phyloP scores from a whole-genome alignment of 495 filamentous ascomycete genomes.

The Pyrenopolyporus hunteri region DNA sequence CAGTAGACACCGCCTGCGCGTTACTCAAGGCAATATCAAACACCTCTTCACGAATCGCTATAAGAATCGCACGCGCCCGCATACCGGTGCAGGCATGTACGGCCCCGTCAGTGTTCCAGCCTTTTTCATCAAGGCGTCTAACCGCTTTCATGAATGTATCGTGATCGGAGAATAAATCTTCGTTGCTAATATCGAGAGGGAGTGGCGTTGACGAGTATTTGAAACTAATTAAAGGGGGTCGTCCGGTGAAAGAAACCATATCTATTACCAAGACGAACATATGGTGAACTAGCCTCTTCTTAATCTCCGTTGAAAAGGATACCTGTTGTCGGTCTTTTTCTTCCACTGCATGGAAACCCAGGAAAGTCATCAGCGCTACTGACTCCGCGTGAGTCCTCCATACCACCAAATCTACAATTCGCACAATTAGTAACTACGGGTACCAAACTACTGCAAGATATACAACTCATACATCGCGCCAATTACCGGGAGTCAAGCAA shows the following conservation, averaged over 20 bases:
- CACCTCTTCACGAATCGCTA: constrained; percentile 61
- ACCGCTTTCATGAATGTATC: constrained; percentile 52
- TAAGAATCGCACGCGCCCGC: constrained; percentile 57
- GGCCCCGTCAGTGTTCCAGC: constrained; percentile 58
- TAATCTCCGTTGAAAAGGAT: constrained; percentile 15
- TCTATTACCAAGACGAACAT: constrained; percentile 60
- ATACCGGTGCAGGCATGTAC: constrained; percentile 50
- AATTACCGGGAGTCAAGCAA: too few relatives aligned
- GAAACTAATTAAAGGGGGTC: constrained; percentile 62
- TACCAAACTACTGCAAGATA: neutral
- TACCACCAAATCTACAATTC: constrained; percentile 43
- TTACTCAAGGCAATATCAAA: constrained; percentile 63
- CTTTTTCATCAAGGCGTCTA: constrained; percentile 54
- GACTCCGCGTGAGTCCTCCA: constrained; percentile 62
- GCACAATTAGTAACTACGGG: neutral
- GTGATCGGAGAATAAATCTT: constrained; percentile 52
- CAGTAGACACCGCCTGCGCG: constrained; percentile 47
- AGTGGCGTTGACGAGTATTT: constrained; percentile 61
- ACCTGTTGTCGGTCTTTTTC: constrained; percentile 50
- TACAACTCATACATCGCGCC: too few relatives aligned
- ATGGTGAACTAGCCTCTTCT: constrained; percentile 57
- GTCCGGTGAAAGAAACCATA: constrained; percentile 60
- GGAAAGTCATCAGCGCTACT: constrained; percentile 59
- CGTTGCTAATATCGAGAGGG: constrained; percentile 64
- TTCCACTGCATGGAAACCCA: constrained; percentile 59